Conservation (phyloP, 768 basidiomycete species). For the Hygrophorus pudorinus region DNA sequence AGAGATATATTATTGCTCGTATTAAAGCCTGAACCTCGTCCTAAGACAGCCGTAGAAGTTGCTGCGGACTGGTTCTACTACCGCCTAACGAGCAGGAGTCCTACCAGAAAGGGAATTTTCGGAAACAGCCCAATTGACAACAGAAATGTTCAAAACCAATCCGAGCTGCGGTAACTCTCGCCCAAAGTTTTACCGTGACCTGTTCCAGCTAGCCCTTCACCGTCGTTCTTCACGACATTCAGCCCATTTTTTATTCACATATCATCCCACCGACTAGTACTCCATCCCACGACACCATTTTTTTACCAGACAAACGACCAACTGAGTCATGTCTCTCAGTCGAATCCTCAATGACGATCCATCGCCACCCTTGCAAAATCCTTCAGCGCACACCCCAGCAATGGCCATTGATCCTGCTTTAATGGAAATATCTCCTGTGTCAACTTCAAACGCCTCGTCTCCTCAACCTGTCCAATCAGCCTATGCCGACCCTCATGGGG, state of each 20-base stretch:
- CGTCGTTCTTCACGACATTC: too few relatives aligned
- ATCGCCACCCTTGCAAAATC: constrained; percentile 23
- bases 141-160: too few relatives aligned
- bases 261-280: too few relatives aligned
- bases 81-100: background rate
- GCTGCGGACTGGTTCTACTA: too few relatives aligned
- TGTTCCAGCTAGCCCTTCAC: too few relatives aligned
- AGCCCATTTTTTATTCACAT: background rate
- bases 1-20: too few relatives aligned
- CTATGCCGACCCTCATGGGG: constrained; percentile 7
- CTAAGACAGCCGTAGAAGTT: too few relatives aligned
- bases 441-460: constrained; percentile 15
- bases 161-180: too few relatives aligned
- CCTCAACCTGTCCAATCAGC: constrained; percentile 13
- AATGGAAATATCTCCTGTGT: constrained; percentile 11
- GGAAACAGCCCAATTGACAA: too few relatives aligned
- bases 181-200: too few relatives aligned
- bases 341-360: constrained; percentile 75
- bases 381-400: constrained; percentile 21
- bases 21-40: too few relatives aligned
- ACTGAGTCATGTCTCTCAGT: constrained; percentile 56
- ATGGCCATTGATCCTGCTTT: constrained; percentile 14
- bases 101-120: too few relatives aligned
- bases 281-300: background rate
- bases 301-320: background rate